A percentile compares a stretch with the other conserved stretches of the same genome.
phyloP scores from a whole-genome alignment of 225 moss, liverwort and hornwort species.

The Bryoerythrophyllum caledonicum region DNA sequence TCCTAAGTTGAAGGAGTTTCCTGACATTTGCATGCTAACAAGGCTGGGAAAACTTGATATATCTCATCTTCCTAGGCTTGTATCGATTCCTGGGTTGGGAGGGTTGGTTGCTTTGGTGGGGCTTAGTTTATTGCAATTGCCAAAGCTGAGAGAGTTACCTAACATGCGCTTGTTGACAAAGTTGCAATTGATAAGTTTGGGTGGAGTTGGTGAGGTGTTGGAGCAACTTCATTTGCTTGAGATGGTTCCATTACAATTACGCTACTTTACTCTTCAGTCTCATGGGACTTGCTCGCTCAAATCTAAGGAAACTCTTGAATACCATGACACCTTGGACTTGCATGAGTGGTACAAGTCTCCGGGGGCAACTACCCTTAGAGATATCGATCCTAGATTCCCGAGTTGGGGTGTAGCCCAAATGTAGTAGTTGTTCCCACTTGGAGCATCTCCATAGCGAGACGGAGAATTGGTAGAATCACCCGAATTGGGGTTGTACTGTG shows the following conservation, averaged over 20 bases:
- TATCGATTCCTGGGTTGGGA: neutral
- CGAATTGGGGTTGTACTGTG: no score
- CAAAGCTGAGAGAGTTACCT: neutral
- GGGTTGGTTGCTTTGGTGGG: neutral
- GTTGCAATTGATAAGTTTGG: rapidly evolving
- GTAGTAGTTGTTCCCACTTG: no score
- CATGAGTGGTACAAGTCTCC: no score
- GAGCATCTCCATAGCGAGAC: no score
- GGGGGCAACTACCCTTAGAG: no score
- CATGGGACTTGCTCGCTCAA: no score
- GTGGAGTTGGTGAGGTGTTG: neutral
- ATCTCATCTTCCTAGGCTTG: rapidly evolving
- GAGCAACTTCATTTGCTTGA: neutral
- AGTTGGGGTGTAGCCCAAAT: no score
- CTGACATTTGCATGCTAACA: neutral
- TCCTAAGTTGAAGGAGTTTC: neutral
- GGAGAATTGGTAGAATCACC: no score
- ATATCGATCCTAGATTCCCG: no score
- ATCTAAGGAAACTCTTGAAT: no score
- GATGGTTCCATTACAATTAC: neutral
- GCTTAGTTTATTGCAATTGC: neutral
- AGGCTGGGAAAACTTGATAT: neutral
- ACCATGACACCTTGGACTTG: no score
- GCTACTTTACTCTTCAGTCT: neutral
- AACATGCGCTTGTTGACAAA: neutral